Conservation (phyloP, 2,329 filamentous ascomycete species). For the Stachybotrys chlorohalonatus region DNA sequence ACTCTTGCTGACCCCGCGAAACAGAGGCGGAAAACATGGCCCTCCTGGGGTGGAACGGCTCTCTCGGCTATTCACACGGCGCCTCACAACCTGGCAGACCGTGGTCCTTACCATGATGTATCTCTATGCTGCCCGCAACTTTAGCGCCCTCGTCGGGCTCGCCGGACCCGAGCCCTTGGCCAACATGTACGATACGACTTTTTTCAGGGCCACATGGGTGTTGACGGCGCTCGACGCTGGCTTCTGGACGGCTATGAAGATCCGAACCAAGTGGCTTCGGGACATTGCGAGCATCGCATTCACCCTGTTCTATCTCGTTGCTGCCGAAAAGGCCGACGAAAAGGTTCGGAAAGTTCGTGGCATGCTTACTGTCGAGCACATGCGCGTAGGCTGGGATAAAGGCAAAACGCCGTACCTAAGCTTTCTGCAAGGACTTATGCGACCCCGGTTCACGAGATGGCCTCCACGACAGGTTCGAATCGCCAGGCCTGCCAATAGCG, state of each 20-base stretch:
- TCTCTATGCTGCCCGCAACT: constrained; percentile 86
- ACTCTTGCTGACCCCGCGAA: constrained; percentile 6
- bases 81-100: constrained; percentile 82
- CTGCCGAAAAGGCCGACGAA: constrained; percentile 89
- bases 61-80: constrained; percentile 60
- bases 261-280: constrained; percentile 66
- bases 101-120: constrained; percentile 81
- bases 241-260: constrained; percentile 97
- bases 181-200: constrained; percentile 85
- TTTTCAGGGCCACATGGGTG: constrained; percentile 95
- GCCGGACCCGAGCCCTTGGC: constrained; percentile 89
- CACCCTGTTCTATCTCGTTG: constrained; percentile 82
- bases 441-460: constrained; percentile 73
- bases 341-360: constrained; percentile 88
- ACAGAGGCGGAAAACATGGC: constrained; percentile 76
- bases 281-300: constrained; percentile 80
- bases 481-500: constrained; percentile 66
- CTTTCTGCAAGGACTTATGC: constrained; percentile 61
- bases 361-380: constrained; percentile 79
- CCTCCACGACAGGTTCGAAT: constrained; percentile 78
- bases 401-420: constrained; percentile 77
- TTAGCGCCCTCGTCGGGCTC: constrained; percentile 83
- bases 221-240: constrained; percentile 90
- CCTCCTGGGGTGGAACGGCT: constrained; percentile 66
- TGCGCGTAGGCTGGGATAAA: constrained; percentile 94